phyloP scores from a whole-genome alignment of 1,284 basidiomycete species.

The Ganoderma meredithae region DNA sequence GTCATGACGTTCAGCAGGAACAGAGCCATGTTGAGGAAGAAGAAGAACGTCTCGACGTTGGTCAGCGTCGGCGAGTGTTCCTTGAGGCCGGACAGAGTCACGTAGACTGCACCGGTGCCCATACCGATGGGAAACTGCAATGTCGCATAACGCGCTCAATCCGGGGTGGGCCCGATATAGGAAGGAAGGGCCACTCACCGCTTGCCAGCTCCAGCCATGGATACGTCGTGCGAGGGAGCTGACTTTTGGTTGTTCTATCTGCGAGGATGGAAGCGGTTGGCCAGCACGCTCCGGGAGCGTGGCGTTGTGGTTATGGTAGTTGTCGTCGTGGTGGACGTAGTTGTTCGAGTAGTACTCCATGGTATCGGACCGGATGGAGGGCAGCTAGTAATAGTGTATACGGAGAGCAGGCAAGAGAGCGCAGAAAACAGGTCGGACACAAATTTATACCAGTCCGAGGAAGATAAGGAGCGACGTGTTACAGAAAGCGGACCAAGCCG shows the following conservation, averaged over 20 bases:
- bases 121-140: slow-evolving; percentile 56
- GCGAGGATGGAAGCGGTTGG: slow-evolving; percentile 9
- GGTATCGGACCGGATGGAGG: neutral
- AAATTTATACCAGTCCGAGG: slow-evolving; percentile 17
- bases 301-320: slow-evolving; percentile 24
- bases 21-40: slow-evolving; percentile 53
- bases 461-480: slow-evolving; percentile 12
- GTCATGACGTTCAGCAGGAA: slow-evolving; percentile 53
- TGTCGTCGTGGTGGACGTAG: neutral
- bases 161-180: neutral
- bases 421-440: neutral
- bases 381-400: neutral
- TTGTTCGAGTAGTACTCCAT: slow-evolving; percentile 6
- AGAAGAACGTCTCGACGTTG: slow-evolving; percentile 52
- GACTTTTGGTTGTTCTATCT: slow-evolving; percentile 17
- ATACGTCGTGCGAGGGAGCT: slow-evolving; percentile 48
- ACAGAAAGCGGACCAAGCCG: slow-evolving; percentile 18
- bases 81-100: slow-evolving; percentile 51
- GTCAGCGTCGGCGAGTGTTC: slow-evolving; percentile 44
- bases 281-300: slow-evolving; percentile 19
- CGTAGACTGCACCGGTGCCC: slow-evolving; percentile 58
- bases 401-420: slow-evolving; percentile 1
- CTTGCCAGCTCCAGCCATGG: slow-evolving; percentile 60
- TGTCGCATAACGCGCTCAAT: neutral
- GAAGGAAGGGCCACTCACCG: slow-evolving; percentile 37